A percentile compares a stretch with the other conserved stretches of the same genome.
Conservation (phyloP, 305 asterid genomes). For the Galium porrigens region DNA sequence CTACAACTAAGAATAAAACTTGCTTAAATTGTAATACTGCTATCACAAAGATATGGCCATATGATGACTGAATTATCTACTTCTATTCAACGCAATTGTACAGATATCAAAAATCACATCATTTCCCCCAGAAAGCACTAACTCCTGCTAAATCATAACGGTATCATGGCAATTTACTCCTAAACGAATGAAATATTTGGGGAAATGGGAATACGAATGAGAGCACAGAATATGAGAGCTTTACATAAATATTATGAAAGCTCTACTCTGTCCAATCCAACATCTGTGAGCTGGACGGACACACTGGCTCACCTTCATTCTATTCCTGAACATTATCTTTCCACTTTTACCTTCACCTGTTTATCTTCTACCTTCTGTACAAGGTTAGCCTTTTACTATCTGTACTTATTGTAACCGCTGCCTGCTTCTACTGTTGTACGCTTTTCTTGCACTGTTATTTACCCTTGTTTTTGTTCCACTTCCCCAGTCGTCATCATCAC, state of each 20-base stretch:
- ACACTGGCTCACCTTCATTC: slow-evolving; percentile 1
- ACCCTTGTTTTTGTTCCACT: slow-evolving; percentile 31
- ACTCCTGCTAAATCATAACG: slow-evolving; percentile 5
- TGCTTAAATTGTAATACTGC: not conserved
- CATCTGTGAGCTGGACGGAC: slow-evolving; percentile 11
- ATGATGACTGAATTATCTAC: not conserved
- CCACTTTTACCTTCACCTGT: slow-evolving; percentile 14
- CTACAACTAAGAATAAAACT: not conserved
- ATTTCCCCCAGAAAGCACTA: not conserved
- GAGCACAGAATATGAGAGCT: not conserved
- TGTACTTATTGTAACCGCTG: slow-evolving; percentile 55
- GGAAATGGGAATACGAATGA: slow-evolving; percentile 7
- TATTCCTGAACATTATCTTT: not conserved
- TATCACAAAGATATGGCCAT: not conserved
- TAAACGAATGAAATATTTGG: not conserved
- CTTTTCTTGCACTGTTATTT: slow-evolving; percentile 36
- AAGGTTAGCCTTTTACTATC: slow-evolving; percentile 44
- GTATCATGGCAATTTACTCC: not conserved
- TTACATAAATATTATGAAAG: not conserved
- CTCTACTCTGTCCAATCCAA: slow-evolving; percentile 7
- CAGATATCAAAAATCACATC: slow-evolving; percentile 8
- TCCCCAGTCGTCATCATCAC: slow-evolving; percentile 62
- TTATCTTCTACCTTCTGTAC: slow-evolving; percentile 43
- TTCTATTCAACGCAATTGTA: not conserved
- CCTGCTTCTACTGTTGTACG: slow-evolving; percentile 40